Conservation (phyloP, 306 rosid species). For the Begonia peltatifolia region DNA sequence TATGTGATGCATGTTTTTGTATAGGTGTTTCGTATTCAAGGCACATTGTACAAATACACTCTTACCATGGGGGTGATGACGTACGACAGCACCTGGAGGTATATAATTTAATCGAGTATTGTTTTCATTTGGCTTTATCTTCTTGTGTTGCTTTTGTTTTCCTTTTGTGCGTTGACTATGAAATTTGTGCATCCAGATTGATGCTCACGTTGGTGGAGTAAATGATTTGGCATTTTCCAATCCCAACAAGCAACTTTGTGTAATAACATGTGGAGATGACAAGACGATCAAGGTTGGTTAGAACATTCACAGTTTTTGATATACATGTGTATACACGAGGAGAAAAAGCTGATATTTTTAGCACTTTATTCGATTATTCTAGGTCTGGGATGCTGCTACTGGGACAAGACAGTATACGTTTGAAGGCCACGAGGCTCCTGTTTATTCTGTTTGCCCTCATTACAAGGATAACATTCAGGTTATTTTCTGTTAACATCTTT, state of each 20-base stretch:
- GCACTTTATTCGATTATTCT: constrained; percentile 14
- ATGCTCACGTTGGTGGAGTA: constrained; percentile 97
- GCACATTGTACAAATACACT: constrained; percentile 91
- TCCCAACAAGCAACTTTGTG: constrained; percentile 93
- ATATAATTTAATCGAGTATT: constrained; percentile 3
- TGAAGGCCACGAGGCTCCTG: constrained; percentile 95
- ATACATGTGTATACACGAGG: neutral
- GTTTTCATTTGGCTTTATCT: constrained; percentile 6
- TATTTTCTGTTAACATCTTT: constrained; percentile 1
- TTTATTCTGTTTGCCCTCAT: constrained; percentile 86
- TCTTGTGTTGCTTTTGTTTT: constrained; percentile 9
- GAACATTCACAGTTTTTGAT: constrained; percentile 14
- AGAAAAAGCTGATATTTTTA: too few species aligned
- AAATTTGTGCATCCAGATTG: constrained; percentile 43
- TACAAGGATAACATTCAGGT: constrained; percentile 90
- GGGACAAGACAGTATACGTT: constrained; percentile 62
- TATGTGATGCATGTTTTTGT: neutral
- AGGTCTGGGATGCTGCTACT: constrained; percentile 91
- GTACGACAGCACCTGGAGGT: constrained; percentile 81
- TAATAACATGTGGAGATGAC: constrained; percentile 93
- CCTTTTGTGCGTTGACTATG: constrained; percentile 3
- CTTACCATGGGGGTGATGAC: constrained; percentile 64
- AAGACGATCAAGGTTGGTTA: constrained; percentile 78
- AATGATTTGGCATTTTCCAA: constrained; percentile 93
- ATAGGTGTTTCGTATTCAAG: constrained; percentile 90